Evolutionary conservation across 208 protist species (phyloP).

Genomic region (Acanthamoeba lenticulata): DNA sequence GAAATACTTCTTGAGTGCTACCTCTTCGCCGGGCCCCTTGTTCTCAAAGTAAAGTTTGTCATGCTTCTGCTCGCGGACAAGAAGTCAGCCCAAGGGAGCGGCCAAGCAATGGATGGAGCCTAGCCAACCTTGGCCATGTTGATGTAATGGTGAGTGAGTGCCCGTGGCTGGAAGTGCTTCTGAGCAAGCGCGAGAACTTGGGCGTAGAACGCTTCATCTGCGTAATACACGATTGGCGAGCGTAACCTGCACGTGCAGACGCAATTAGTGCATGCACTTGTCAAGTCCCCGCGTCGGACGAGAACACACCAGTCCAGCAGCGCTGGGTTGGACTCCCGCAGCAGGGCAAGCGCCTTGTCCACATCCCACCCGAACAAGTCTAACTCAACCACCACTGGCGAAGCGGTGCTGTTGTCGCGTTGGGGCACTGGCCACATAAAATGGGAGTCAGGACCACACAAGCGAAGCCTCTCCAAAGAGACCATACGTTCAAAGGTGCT

Average conservation of each 20-base stretch:
- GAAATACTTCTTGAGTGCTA: constrained; percentile 51
- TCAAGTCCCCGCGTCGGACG: neutral
- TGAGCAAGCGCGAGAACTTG: neutral
- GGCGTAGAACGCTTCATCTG: neutral
- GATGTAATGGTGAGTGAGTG: constrained; percentile 31
- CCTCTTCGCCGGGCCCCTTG: neutral
- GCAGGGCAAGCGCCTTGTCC: neutral
- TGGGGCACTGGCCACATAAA: neutral
- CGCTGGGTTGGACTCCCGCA: constrained; percentile 16
- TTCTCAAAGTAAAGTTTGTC: constrained; percentile 36
- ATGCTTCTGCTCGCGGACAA: constrained; percentile 7
- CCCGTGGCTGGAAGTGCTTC: neutral
- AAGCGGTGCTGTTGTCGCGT: neutral
- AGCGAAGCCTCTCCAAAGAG: neutral
- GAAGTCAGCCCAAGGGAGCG: neutral
- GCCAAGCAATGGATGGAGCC: neutral
- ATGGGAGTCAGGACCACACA: neutral
- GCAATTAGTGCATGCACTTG: neutral
- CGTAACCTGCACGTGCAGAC: neutral
- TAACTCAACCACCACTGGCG: neutral
- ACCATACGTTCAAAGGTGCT: neutral
- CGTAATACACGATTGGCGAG: constrained; percentile 18
- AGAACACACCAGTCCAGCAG: constrained; percentile 29
- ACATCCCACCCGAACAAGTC: constrained; percentile 42
- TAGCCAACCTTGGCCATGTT: constrained; percentile 40